These are phyloP conservation scores for Talinum fruticosum DNA, from an alignment of 148 eudicot genomes.

Conservation along the genomic window DNA sequence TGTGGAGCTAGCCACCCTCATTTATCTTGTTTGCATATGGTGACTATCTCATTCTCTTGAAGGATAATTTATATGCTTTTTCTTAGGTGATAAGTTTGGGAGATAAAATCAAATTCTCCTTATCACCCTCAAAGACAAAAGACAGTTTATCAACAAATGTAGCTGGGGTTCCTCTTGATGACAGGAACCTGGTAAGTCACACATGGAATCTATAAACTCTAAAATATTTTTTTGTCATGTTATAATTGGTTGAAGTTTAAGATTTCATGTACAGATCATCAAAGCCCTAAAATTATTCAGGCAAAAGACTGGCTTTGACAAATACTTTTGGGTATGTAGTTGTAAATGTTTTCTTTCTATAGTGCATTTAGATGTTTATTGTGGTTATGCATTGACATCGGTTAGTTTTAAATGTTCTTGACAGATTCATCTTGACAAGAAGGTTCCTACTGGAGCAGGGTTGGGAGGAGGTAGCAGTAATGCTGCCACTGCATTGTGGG, in stretches of 20 bases:
- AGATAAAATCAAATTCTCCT: conserved; percentile 85
- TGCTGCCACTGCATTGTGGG: conserved; percentile 98
- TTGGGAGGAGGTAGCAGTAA: conserved; percentile 98
- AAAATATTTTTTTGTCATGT: neutral
- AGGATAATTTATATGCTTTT: neutral
- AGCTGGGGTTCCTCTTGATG: conserved; percentile 89
- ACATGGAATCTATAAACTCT: conserved; percentile 6
- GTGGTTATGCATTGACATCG: neutral
- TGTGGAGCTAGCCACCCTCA: neutral
- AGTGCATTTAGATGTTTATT: neutral
- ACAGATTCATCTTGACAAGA: conserved; percentile 93
- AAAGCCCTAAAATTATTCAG: conserved; percentile 82
- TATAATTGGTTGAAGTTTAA: conserved; percentile 18
- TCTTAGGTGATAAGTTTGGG: conserved; percentile 86
- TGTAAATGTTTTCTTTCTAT: neutral
- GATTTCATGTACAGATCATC: conserved; percentile 59
- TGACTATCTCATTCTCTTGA: neutral
- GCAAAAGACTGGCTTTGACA: conserved; percentile 76
- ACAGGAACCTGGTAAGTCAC: conserved; percentile 71
- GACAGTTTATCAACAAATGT: conserved; percentile 89
- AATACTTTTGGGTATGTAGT: conserved; percentile 73
- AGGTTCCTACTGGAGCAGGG: conserved; percentile 98
- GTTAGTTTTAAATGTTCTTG: conserved; percentile 9
- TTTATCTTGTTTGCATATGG: neutral
- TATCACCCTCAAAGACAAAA: conserved; percentile 78